A percentile compares a stretch with the other conserved stretches of the same genome.
phyloP scores from a whole-genome alignment of 768 basidiomycete species.

The Sarcomyxa edulis region DNA sequence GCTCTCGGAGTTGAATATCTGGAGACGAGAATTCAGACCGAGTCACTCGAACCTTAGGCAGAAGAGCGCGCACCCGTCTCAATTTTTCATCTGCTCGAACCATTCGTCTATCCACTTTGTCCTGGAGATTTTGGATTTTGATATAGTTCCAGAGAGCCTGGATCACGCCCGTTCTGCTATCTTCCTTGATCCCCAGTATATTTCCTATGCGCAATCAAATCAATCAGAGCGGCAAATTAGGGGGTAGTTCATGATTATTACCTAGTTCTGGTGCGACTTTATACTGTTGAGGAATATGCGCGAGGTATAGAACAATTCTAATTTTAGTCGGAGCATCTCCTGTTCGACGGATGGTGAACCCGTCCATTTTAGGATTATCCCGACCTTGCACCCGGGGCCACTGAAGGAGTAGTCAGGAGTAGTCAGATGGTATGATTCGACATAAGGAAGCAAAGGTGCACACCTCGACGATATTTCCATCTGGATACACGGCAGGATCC shows the following conservation, averaged over 20 bases:
- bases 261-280: conserved; percentile 75
- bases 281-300: conserved; percentile 84
- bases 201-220: conserved; percentile 31
- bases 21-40: neutral
- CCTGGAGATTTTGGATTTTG: conserved; percentile 77
- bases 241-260: conserved; percentile 7
- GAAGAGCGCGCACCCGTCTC: conserved; percentile 41
- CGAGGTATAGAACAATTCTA: conserved; percentile 80
- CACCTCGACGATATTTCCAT: conserved; percentile 89
- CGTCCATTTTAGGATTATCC: conserved; percentile 66
- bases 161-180: conserved; percentile 74
- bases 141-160: conserved; percentile 91
- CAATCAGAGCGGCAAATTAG: neutral
- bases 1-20: conserved; percentile 71
- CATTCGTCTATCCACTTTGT: conserved; percentile 70
- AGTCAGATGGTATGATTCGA: too few species aligned
- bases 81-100: conserved; percentile 68
- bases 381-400: conserved; percentile 57
- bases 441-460: neutral
- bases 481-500: conserved; percentile 74
- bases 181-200: conserved; percentile 78
- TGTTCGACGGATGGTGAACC: conserved; percentile 78
- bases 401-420: conserved; percentile 24
- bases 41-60: too few species aligned
- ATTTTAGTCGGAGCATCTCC: conserved; percentile 77